A percentile compares a stretch with the other conserved stretches of the same genome.
Evolutionary conservation across 208 protist genomes (phyloP).

Genomic region (Kentomonas sorsogonicus): DNA sequence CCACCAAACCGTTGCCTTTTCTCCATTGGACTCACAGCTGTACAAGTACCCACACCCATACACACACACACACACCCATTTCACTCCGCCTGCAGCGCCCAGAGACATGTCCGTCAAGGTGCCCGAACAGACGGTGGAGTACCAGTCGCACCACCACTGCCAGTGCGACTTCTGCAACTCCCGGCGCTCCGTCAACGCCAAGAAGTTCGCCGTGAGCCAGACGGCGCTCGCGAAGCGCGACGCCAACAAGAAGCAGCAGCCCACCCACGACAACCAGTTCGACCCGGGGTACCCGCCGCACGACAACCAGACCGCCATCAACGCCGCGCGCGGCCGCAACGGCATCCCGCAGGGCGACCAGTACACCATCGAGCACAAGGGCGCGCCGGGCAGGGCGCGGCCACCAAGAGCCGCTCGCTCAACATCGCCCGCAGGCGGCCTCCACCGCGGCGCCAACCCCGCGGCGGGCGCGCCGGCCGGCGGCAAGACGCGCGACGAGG

Average conservation of each 20-base stretch:
- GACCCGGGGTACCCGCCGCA: constrained; percentile 66
- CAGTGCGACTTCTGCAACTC: constrained; percentile 86
- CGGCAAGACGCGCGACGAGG: constrained; percentile 38
- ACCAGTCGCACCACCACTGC: constrained; percentile 79
- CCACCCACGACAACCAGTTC: constrained; percentile 29
- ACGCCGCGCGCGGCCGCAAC: constrained; percentile 58
- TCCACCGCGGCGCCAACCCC: not conserved
- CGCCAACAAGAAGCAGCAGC: constrained; percentile 9
- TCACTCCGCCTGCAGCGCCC: constrained; percentile 1
- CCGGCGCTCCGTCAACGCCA: constrained; percentile 66
- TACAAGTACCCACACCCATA: too few species aligned
- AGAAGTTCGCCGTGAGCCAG: constrained; percentile 64
- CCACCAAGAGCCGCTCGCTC: not conserved
- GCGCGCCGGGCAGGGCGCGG: not conserved
- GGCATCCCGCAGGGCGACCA: constrained; percentile 41
- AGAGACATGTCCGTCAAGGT: constrained; percentile 62
- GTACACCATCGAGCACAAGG: constrained; percentile 40
- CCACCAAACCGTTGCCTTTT: not conserved
- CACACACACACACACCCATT: too few species aligned
- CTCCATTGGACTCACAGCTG: too few species aligned
- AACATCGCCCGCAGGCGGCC: not conserved
- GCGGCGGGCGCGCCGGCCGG: not conserved
- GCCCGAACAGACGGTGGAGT: constrained; percentile 47
- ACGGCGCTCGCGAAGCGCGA: constrained; percentile 17
- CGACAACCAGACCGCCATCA: constrained; percentile 79